Evolutionary conservation across 305 asterid genomes (phyloP), one percentile per base, ranked within the genome.

Genomic region (Coffea humblotiana): DNA sequence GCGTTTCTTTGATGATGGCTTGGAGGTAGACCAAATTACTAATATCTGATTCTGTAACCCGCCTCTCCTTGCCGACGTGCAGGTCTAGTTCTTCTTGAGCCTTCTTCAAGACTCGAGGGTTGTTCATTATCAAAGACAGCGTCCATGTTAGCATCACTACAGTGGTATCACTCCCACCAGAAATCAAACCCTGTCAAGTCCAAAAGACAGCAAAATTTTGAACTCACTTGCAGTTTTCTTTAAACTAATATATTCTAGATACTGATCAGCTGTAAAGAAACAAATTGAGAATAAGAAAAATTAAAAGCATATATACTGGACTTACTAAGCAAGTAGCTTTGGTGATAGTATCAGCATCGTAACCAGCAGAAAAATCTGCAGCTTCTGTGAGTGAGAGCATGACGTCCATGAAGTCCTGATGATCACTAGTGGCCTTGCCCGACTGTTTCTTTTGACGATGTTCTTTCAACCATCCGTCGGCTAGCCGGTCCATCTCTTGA

Each of bases 271-370:
- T 3, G 43, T 40, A 40, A 40, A 40, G 43, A 11, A 14, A 52
- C 19, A 4, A 52, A 52, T 13, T 40, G 21, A 14, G 2, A 13
- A 2, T 3, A 52, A 51, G 3, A 14, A 51, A 18, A 19, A 18
- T 1, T 15, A 56, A 40, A n/a, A 9, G 15, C 14, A 18, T 12
- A 2, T 8, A 21, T 14, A 12, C 4, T 40, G 6, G 5, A 0
- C 71, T 0, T 88, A 90, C 91, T 85, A 83, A 23, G 70, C 92
- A 90, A 29, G 92, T 86, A n/a, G 94, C 70, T 79, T 90, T 90
- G 87, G 65, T 82, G 76, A 87, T 76, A 6, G 86, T 87, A 67
- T 80, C 86, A 43, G 86, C 80, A 71, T 89, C 89, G 72, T 77
- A 83, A 37, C 37, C 68, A 10, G 71, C 86, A 61, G 64, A 71